Evolutionary conservation across 352 stramenopile genomes (phyloP), one percentile per base, ranked within the genome.

Genomic region (Pelagophyceae sp.): DNA sequence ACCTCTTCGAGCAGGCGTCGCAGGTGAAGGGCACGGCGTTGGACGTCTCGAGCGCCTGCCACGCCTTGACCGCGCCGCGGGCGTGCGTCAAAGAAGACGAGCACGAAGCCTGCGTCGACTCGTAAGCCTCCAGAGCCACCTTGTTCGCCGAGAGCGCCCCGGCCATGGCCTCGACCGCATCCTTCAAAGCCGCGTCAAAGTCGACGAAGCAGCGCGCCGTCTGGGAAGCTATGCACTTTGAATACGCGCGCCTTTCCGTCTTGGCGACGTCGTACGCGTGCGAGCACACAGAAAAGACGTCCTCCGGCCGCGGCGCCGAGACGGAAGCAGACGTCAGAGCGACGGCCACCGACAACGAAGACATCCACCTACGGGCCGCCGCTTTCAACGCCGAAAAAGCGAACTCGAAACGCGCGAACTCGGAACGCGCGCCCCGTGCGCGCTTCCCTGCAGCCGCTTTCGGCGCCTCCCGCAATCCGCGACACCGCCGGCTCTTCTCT

Each of bases 151-250:
- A 1, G 5, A n/a, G 5, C 3, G 61, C 61, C 19, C n/a, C 31
- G 19, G 19, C 11, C 45, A 45, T 40, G 40, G 40, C 5, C 60
- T 15, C 65, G 38, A 77, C 63, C 25, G 20, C 64, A 15, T 60
- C 38, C 3, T 77, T 19, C 25, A 45, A 45, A 31, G 63, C 64
- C 35, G 60, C 76, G 38, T 67, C 76, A 31, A 76, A 74, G 38
- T 27, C 32, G 27, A 27, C 38, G 38, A 20, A 32, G 76, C 76
- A 80, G n/a, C 78, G 38, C 2, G 17, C 38, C 33, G 63, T 50
- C 70, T 80, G 76, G 1, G 27, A 31, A 27, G 40, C 38, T 6
- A 80, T 70, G 61, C 76, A 80, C 32, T 78, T 54, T 1, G 54
- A 19, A 70, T 80, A 80, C 5, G 37, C 75, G 17, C 50, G 19